phyloP scores from a whole-genome alignment of 352 stramenopile species.

The Plasmopara muralis region DNA sequence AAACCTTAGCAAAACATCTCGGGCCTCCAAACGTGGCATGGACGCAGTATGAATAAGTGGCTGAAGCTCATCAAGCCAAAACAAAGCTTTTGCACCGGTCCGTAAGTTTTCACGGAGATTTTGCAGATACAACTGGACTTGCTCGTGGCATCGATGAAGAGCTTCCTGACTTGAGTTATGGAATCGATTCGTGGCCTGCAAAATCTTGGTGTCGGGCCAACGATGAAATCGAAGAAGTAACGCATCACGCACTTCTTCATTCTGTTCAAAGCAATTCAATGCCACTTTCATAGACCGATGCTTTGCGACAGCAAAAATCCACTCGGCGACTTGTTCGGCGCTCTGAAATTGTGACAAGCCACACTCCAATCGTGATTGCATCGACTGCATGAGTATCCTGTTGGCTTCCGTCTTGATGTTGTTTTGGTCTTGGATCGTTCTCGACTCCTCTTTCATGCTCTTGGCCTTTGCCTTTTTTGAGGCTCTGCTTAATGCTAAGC shows the following conservation, averaged over 20 bases:
- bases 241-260: constrained; percentile 19
- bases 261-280: constrained; percentile 7
- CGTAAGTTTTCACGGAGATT: constrained; percentile 17
- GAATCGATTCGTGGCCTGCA: constrained; percentile 4
- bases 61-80: constrained; percentile 23
- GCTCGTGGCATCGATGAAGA: constrained; percentile 13
- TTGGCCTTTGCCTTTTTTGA: constrained; percentile 8
- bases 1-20: constrained; percentile 14
- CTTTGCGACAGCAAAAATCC: constrained; percentile 19
- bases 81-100: constrained; percentile 14
- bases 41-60: constrained; percentile 9
- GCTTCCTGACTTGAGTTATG: constrained; percentile 3
- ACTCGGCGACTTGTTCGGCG: constrained; percentile 13
- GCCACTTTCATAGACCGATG: constrained; percentile 15
- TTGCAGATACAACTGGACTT: constrained; percentile 23
- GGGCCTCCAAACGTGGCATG: constrained; percentile 10
- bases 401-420: constrained; percentile 2
- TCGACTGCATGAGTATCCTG: constrained; percentile 1
- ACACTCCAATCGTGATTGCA: background rate
- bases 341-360: constrained; percentile 5
- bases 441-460: constrained; percentile 1
- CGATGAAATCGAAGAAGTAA: constrained; percentile 25
- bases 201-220: constrained; percentile 20
- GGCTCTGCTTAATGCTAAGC: constrained; percentile 2
- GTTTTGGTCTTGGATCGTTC: background rate